Evolutionary conservation across 164 flowering plant species (phyloP).

Genomic region (Tetrastigma voinierianum): DNA sequence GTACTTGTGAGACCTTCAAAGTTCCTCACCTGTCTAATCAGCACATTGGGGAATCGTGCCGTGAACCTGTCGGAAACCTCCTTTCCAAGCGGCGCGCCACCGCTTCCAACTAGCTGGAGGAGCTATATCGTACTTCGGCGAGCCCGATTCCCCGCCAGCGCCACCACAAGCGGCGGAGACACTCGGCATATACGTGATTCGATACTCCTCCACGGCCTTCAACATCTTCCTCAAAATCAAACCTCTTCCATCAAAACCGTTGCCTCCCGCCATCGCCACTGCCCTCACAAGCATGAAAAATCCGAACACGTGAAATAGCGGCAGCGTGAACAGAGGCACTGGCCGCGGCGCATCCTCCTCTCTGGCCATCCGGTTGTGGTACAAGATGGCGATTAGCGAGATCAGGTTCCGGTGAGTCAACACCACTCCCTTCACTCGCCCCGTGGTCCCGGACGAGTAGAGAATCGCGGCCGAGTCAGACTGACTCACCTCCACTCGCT

Average conservation of each 20-base stretch:
- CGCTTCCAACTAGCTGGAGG: slow-evolving; percentile 37
- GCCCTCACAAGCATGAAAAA: slow-evolving; percentile 59
- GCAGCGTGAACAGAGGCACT: slow-evolving; percentile 55
- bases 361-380: not conserved
- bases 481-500: slow-evolving; percentile 30
- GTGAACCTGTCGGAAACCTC: slow-evolving; percentile 58
- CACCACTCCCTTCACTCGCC: slow-evolving; percentile 68
- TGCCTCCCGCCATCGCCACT: slow-evolving; percentile 36
- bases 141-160: slow-evolving; percentile 30
- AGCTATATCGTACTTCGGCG: slow-evolving; percentile 30
- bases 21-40: slow-evolving; percentile 28
- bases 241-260: slow-evolving; percentile 56
- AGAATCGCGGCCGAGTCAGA: slow-evolving; percentile 70
- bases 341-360: slow-evolving; percentile 12
- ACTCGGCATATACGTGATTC: slow-evolving; percentile 34
- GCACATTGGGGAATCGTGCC: slow-evolving; percentile 48
- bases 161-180: slow-evolving; percentile 44
- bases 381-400: slow-evolving; percentile 38
- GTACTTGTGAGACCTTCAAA: no score
- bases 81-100: slow-evolving; percentile 87
- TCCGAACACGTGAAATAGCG: slow-evolving; percentile 80
- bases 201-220: slow-evolving; percentile 34
- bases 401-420: slow-evolving; percentile 72
- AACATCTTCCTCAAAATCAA: slow-evolving; percentile 68
- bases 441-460: slow-evolving; percentile 90